Conservation (phyloP, 306 rosid genomes). For the Rosa rugosa region DNA sequence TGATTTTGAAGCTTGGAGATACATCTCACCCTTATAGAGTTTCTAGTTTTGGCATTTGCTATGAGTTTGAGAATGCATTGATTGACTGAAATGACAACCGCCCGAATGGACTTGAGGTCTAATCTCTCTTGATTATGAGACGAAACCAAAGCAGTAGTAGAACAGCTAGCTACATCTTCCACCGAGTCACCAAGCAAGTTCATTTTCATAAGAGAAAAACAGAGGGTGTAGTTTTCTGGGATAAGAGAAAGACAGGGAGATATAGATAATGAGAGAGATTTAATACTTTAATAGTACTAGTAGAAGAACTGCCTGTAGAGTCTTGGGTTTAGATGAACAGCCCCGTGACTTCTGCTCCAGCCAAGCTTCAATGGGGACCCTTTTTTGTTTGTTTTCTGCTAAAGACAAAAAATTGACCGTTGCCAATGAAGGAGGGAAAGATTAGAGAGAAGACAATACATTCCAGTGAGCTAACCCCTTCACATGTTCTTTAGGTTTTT, state of each 20-base stretch:
- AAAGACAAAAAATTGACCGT: conserved; percentile 8
- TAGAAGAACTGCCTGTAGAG: conserved; percentile 10
- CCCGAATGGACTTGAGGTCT: conserved; percentile 56
- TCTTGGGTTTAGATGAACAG: conserved; percentile 30
- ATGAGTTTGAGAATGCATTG: conserved; percentile 44
- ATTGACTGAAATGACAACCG: conserved; percentile 50
- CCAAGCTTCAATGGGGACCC: conserved; percentile 14
- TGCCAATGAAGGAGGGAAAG: conserved; percentile 18
- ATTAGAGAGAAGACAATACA: background rate
- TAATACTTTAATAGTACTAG: background rate
- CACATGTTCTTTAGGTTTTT: background rate
- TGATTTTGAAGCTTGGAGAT: conserved; percentile 45
- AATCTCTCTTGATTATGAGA: conserved; percentile 37
- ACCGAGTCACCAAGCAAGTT: conserved; percentile 28
- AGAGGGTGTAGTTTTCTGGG: conserved; percentile 1
- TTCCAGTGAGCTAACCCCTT: background rate
- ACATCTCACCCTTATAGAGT: conserved; percentile 46
- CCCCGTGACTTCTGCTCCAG: conserved; percentile 48
- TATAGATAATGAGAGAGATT: background rate
- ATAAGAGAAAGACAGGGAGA: conserved; percentile 7
- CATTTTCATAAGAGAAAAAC: conserved; percentile 18
- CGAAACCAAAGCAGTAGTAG: conserved; percentile 27
- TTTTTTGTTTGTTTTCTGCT: conserved; percentile 9
- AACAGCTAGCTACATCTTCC: conserved; percentile 4
- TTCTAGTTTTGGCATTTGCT: conserved; percentile 46